These are phyloP conservation scores for Aspergillus sp. DNA, from an alignment of 2,329 filamentous ascomycete genomes.

Conservation along the genomic window DNA sequence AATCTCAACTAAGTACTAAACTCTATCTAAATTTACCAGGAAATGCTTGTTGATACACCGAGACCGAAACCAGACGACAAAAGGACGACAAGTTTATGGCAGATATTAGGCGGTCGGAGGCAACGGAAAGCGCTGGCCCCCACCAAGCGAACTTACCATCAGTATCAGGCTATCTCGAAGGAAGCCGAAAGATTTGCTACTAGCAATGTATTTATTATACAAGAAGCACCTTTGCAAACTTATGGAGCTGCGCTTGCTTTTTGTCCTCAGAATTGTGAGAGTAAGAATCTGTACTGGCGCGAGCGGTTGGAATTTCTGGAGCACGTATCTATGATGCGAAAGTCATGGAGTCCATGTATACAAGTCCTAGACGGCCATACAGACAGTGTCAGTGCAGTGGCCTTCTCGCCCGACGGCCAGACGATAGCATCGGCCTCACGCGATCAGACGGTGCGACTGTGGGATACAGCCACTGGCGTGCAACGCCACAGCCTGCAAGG, in stretches of 20 bases:
- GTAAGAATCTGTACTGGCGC: slow-evolving; percentile 1
- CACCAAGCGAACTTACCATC: neutral
- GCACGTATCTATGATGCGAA: neutral
- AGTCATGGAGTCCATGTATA: slow-evolving; percentile 2
- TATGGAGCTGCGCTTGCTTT: slow-evolving; percentile 4
- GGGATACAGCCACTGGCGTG: neutral
- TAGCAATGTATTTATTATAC: neutral
- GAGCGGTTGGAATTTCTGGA: neutral
- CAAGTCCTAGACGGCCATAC: neutral
- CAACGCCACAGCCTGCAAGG: neutral
- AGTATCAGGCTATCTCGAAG: slow-evolving; percentile 4
- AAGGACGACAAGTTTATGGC: no score
- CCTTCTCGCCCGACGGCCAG: neutral
- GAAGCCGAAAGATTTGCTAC: slow-evolving; percentile 6
- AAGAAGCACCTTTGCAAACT: slow-evolving; percentile 6
- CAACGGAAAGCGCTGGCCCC: no score
- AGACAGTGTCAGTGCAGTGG: neutral
- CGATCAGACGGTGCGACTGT: neutral
- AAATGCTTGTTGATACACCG: no score
- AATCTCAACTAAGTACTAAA: neutral
- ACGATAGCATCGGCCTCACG: neutral
- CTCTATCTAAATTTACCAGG: no score
- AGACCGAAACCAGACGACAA: no score
- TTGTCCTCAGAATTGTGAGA: neutral
- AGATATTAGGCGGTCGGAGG: no score